A percentile compares a stretch with the other conserved stretches of the same genome.
These are phyloP conservation scores for Musa acuminata DNA, from an alignment of 176 grass and related monocot species.

Conservation along the genomic window DNA sequence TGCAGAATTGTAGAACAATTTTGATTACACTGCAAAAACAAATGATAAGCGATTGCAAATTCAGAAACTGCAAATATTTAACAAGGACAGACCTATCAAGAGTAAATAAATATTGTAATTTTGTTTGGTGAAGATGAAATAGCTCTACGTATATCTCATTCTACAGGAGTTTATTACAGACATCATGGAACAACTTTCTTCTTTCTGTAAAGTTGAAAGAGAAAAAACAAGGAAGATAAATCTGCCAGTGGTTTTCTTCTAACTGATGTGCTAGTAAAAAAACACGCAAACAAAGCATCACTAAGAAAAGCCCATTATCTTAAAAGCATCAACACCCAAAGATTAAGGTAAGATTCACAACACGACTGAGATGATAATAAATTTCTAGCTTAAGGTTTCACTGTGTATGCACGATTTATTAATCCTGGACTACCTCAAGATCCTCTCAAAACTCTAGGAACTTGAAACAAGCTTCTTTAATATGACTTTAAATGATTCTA, in stretches of 20 bases:
- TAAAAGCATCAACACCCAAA: neutral
- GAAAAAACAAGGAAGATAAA: neutral
- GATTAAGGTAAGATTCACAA: neutral
- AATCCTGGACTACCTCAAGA: neutral
- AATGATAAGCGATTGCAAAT: neutral
- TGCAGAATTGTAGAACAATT: slow-evolving; percentile 97
- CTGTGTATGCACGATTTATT: neutral
- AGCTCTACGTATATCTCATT: neutral
- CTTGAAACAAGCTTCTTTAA: neutral
- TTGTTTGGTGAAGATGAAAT: neutral
- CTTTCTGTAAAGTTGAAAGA: neutral
- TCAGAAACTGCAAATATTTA: neutral
- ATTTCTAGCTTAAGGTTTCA: neutral
- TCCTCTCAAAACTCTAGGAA: neutral
- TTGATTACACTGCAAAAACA: slow-evolving; percentile 68
- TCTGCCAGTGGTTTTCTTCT: neutral
- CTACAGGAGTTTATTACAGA: neutral
- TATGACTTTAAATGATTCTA: neutral
- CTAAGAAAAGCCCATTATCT: neutral
- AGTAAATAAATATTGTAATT: neutral
- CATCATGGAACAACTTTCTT: neutral
- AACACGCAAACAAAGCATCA: neutral
- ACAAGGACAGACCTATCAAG: neutral
- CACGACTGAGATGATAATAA: neutral
- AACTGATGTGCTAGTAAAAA: neutral